Percentiles rank a stretch among this genome's conserved stretches.
These are phyloP conservation scores for Planoprotostelium fungivorum DNA, from an alignment of 78 protist genomes.

Conservation along the genomic window DNA sequence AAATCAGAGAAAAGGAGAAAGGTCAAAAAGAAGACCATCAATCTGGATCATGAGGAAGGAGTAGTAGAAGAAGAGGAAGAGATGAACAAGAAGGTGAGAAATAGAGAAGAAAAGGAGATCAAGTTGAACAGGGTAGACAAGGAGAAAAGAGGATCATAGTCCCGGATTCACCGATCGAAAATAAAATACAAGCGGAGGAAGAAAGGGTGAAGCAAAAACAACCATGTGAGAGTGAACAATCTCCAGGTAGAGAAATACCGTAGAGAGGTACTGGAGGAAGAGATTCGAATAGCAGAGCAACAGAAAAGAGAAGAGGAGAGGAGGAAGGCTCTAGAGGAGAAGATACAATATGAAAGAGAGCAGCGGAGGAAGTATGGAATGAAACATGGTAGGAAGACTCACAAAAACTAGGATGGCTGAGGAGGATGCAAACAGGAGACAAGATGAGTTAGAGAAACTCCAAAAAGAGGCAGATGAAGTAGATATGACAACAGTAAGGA, in stretches of 20 bases:
- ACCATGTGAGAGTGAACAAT: not conserved
- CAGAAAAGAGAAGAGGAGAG: not conserved
- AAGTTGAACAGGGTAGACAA: not conserved
- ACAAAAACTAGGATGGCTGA: not conserved
- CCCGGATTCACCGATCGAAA: not conserved
- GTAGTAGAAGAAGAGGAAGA: not conserved
- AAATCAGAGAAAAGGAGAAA: not conserved
- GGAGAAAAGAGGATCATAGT: not conserved
- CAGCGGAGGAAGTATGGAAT: not conserved
- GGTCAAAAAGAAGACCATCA: not conserved
- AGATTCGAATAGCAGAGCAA: not conserved
- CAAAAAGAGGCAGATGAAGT: not conserved
- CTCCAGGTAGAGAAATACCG: not conserved
- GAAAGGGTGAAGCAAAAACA: not conserved
- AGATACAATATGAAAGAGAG: not conserved
- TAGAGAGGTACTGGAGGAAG: not conserved
- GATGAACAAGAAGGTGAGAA: not conserved
- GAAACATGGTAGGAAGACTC: not conserved
- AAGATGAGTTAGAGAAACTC: not conserved
- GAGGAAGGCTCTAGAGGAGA: not conserved
- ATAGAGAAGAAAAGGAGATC: no score
- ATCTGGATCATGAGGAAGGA: not conserved
- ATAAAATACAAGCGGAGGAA: not conserved
- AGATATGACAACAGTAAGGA: not conserved
- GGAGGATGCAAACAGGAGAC: not conserved